Percentiles rank a stretch among this genome's conserved stretches.
These are phyloP conservation scores for Solanum etuberosum DNA, from an alignment of 257 asterid genomes.

Conservation along the genomic window DNA sequence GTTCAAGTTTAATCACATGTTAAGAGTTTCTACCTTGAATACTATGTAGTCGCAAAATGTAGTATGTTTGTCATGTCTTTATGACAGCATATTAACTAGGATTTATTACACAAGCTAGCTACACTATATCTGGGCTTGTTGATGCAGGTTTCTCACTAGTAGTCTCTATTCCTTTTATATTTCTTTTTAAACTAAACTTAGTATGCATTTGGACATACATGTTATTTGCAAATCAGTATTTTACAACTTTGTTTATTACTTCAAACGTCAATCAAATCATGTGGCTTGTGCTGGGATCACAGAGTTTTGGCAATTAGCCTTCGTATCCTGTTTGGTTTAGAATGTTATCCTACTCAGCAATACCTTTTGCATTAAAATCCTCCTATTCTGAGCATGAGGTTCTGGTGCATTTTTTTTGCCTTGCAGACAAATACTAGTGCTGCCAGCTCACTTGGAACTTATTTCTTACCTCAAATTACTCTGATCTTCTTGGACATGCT, in stretches of 20 bases:
- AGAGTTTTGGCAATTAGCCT: background rate
- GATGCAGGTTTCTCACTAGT: background rate
- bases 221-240: background rate
- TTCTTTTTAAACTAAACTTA: background rate
- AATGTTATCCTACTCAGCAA: background rate
- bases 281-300: background rate
- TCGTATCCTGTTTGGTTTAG: background rate
- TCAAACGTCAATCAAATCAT: background rate
- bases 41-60: background rate
- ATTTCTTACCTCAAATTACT: constrained; percentile 77
- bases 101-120: background rate
- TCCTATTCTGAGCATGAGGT: background rate
- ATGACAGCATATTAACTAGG: background rate
- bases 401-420: background rate
- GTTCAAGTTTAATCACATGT: background rate
- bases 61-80: background rate
- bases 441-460: constrained; percentile 85
- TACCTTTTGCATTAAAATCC: background rate
- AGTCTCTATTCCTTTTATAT: background rate
- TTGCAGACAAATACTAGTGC: constrained; percentile 91
- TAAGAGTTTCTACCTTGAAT: background rate
- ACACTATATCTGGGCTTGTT: background rate
- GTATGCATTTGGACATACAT: background rate
- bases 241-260: background rate
- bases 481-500: constrained; percentile 89